These are phyloP conservation scores for Monsonia emarginata DNA, from an alignment of 441 rosid genomes.

Conservation along the genomic window DNA sequence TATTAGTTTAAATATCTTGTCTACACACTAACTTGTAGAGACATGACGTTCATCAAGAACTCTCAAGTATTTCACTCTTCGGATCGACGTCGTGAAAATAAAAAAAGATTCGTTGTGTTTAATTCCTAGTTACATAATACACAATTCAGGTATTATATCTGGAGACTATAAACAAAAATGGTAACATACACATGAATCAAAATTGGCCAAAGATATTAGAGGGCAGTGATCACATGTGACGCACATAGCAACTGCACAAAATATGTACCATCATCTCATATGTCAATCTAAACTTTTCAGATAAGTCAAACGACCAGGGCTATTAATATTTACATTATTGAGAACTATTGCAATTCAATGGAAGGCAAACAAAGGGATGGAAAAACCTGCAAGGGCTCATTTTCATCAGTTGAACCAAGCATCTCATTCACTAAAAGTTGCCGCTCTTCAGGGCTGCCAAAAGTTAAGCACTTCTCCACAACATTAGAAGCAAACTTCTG, in stretches of 20 bases:
- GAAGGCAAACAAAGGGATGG: neutral
- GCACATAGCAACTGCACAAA: neutral
- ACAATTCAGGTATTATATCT: no score
- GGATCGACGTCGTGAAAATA: no score
- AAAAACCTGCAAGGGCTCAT: conserved; percentile 87
- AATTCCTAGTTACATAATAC: no score
- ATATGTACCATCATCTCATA: neutral
- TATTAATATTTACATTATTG: neutral
- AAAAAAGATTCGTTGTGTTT: no score
- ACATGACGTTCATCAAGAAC: neutral
- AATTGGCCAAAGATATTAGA: neutral
- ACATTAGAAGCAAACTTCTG: conserved; percentile 89
- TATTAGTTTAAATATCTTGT: neutral
- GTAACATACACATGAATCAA: neutral
- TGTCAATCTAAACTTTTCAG: neutral
- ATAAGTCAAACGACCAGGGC: neutral
- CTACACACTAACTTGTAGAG: neutral
- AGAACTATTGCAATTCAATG: neutral
- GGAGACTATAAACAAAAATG: no score
- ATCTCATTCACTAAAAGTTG: conserved; percentile 70
- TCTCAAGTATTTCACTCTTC: neutral
- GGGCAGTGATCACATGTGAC: neutral
- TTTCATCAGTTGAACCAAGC: conserved; percentile 81
- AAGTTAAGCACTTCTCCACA: conserved; percentile 79
- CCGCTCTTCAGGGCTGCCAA: conserved; percentile 62